Base-by-base conservation (phyloP, 306 rosid species). In the Rubus parviflorus region DNA sequence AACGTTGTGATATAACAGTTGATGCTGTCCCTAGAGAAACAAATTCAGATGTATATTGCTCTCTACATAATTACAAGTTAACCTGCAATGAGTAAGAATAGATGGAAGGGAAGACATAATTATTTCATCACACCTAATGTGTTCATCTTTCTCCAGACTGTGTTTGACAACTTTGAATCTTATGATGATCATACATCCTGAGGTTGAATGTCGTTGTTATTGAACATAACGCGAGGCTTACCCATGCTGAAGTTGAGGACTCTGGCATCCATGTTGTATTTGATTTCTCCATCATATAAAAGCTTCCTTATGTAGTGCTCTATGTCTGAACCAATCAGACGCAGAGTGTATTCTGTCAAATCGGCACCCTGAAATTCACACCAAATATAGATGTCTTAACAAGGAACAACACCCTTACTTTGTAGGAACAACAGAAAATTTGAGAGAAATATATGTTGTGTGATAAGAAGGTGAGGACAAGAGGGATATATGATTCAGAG, bases 231-330 rank as follows among this genome's bases (percentile, higher is more conserved):
- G 40, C 97, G 84, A 71, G 99, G 99, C 87, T 95, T 95, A 7
- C 99, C 99, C 99, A 95, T 95, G 91, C 97, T 92, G 93, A 95
- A 95, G 85, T 95, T 95, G 78, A 92, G 93, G 43, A 79, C 88
- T 78, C 77, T 87, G 7, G 98, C 97, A 78, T 92, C 83, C 99
- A 95, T 92, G 81, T 92, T 95, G 83, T 95, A 90, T 70, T 88
- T 90, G 61, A 90, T 88, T 73, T 88, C 89, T 35, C 92, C 90
- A 74, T 82, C 92, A 65, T 76, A 88, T 11, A 88, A 76, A 75
- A 90, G 67, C 85, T 88, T 88, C 82, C 90, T 82, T 84, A 88
- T 90, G 80, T 86, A 90, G 67, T 90, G 99, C 86, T 95, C 98
- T 73, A 95, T 82, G 83, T 92, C 99, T 3, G 97, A 95, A 76